Evolutionary conservation across 1,284 basidiomycete species (phyloP).

Genomic region (Polyporus tsugae): DNA sequence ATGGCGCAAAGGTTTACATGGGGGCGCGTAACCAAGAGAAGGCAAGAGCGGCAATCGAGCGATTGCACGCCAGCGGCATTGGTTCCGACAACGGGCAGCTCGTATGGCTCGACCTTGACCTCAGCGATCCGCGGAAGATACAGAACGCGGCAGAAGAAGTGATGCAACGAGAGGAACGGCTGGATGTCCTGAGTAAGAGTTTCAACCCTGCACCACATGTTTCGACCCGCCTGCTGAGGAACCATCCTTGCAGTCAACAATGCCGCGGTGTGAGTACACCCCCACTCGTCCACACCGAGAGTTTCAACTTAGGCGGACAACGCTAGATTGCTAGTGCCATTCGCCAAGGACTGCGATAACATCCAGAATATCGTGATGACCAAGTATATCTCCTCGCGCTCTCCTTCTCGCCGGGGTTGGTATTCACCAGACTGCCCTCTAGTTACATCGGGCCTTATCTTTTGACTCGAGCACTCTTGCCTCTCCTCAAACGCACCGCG

Average conservation of each 20-base stretch:
- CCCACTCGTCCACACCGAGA: background rate
- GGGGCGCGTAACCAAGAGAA: background rate
- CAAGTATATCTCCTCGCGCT: background rate
- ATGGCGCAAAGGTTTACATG: constrained; percentile 1
- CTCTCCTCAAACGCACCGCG: background rate
- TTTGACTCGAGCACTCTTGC: background rate
- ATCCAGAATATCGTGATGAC: background rate
- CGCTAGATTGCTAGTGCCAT: background rate
- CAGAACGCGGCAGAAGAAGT: constrained; percentile 56
- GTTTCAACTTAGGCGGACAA: background rate
- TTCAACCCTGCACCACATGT: background rate
- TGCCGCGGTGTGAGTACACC: background rate
- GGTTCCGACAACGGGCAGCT: constrained; percentile 45
- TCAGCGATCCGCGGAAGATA: constrained; percentile 51
- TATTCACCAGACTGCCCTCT: background rate
- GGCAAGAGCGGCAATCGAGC: background rate
- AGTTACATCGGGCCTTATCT: background rate
- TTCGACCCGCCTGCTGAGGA: background rate
- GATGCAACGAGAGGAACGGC: constrained; percentile 34
- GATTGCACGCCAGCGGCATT: background rate
- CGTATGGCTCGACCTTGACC: constrained; percentile 55
- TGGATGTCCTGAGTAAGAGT: background rate
- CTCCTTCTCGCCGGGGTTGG: too few relatives aligned
- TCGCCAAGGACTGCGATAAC: background rate
- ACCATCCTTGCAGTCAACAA: background rate